Conservation (phyloP, 768 basidiomycete genomes). For the Suillus subluteus region DNA sequence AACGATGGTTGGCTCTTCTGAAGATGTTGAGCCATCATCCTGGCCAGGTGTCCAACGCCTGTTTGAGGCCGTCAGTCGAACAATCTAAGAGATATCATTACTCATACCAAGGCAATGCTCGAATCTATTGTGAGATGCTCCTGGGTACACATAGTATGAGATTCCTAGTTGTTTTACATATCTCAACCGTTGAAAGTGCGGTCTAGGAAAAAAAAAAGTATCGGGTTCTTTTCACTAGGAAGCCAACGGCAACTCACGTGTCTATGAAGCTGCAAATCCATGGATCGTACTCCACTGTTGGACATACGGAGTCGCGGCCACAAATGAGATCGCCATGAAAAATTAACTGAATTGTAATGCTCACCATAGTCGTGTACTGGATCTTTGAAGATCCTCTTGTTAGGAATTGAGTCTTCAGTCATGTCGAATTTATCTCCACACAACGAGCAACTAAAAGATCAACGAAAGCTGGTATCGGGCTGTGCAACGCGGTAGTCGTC, state of each 20-base stretch:
- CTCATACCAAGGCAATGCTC: slow-evolving; percentile 78
- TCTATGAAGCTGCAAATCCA: slow-evolving; percentile 61
- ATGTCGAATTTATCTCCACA: not conserved
- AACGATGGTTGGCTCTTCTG: slow-evolving; percentile 61
- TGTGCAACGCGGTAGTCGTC: not conserved
- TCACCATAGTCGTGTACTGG: slow-evolving; percentile 46
- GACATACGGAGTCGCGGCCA: not conserved
- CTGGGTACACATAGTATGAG: slow-evolving; percentile 74
- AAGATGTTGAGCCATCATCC: slow-evolving; percentile 62
- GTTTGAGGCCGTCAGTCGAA: not conserved
- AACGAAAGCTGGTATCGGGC: not conserved
- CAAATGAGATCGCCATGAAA: not conserved
- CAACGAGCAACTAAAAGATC: not conserved
- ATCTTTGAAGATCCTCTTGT: slow-evolving; percentile 39
- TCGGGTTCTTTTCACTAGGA: not conserved
- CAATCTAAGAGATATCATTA: slow-evolving; percentile 5
- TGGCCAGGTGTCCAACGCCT: slow-evolving; percentile 80
- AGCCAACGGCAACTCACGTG: slow-evolving; percentile 48
- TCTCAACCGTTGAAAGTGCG: slow-evolving; percentile 78
- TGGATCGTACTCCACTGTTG: slow-evolving; percentile 33
- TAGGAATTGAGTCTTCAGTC: slow-evolving; percentile 13
- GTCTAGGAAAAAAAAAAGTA: slow-evolving; percentile 40
- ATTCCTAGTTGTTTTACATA: slow-evolving; percentile 82
- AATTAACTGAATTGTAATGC: slow-evolving; percentile 12
- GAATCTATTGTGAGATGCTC: slow-evolving; percentile 81